Base-by-base conservation (phyloP, 2,329 filamentous ascomycete genomes). In the Amesomyces nigricolor region DNA sequence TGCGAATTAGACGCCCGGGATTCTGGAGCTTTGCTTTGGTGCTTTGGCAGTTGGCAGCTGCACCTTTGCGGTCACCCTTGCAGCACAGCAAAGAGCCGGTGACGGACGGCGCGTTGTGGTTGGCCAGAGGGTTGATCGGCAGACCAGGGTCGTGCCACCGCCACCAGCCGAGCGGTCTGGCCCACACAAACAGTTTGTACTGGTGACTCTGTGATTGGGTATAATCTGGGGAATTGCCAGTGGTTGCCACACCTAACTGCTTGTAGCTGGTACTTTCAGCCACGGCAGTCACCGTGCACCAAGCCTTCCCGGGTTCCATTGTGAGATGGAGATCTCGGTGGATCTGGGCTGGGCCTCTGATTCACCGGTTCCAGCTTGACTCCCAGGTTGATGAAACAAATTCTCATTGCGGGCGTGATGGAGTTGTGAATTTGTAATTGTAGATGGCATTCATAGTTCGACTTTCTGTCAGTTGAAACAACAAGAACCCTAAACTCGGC, bases 231-330 rank as follows among this genome's bases (percentile, higher is more conserved):
- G 8, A 11, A 17, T 37, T 30, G 13, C 32, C 14, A 10, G 9
- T n/a, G 16, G 9, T 19, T 37, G 30, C 13, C 30, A 14, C 22
- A 3, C 5, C 5, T 5, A 3, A n/a, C 13, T 30, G 29, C 30
- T 11, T 37, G 54, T 56, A 53, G 9, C 40, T 19, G 11, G 38
- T 47, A 49, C 46, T 53, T 46, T 43, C 17, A 48, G 40, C 45
- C 35, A 43, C 19, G 6, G 11, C 16, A 40, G 19, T 30, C 46
- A 43, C 39, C 19, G 43, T 52, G 49, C 40, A 13, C 40, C 22
- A 26, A 26, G 22, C 22, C 22, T 26, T 26, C 22, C 22, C 17
- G 11, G 17, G 47, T 14, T 30, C n/a, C 22, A 26, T 26, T 49
- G 32, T 8, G 44, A 35, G n/a, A 17, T 19, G 19, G 13, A 13